Base-by-base conservation (phyloP, 495 filamentous ascomycete genomes). In the Hamigera avellanea region DNA sequence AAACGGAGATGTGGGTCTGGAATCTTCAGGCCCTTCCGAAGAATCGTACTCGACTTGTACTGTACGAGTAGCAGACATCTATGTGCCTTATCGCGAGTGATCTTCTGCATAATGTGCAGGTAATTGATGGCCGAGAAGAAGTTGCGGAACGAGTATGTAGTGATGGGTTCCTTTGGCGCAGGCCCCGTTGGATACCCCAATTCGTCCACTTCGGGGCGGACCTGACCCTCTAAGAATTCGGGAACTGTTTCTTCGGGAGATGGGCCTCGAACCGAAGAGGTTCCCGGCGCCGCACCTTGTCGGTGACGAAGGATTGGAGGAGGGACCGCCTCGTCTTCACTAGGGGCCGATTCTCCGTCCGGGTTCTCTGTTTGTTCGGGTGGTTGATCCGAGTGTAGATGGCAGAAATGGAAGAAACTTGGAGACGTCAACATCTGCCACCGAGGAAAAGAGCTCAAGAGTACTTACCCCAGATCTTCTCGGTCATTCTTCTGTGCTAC, bases 121-220 rank as follows among this genome's bases (percentile, higher is more conserved):
- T 86, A 83, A 59, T 91, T 95, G 69, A 95, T 94, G 35, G 77
- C 71, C 6, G 83, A 79, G 69, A 88, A 93, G 70, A 96, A 93
- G 62, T 89, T 88, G 44, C 93, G 83, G 59, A 85, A 87, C 16
- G 84, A 89, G 68, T 83, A 96, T 45, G 77, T 76, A 6, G 83
- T 95, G 43, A 95, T 87, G 16, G 86, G 85, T 39, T 83, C 78
- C 19, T 79, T 72, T 2, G 86, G 84, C 37, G 69, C 52, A 2
- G 66, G 63, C 14, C 60, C 62, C 0, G 61, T 70, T 7, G 87
- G 83, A 48, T 83, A 81, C 39, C 86, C 87, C 16, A 94, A 65
- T 53, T 95, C 87, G 58, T 94, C 86, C 19, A 93, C 84, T 60
- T 89, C 82, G 2, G 84, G 86, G 1, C 79, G 77, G 36, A 59